phyloP scores from a whole-genome alignment of 164 flowering plant species.

The Litsea cubeba region DNA sequence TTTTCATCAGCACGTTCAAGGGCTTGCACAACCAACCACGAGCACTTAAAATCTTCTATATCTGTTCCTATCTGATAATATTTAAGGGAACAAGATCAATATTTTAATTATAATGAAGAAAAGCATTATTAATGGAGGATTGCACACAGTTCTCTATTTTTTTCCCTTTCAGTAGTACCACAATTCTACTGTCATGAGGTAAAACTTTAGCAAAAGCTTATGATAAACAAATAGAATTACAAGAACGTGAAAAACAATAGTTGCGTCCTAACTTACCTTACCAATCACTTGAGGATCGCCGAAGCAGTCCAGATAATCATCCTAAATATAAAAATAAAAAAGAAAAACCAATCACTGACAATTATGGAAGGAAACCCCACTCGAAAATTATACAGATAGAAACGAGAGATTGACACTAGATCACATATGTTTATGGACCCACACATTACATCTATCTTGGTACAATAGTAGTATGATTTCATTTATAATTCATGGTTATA shows the following conservation, averaged over 20 bases:
- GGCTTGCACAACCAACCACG: slow-evolving; percentile 99
- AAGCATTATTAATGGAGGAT: background rate
- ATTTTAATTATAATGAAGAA: background rate
- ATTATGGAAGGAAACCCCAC: background rate
- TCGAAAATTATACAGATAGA: background rate
- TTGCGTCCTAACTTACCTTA: slow-evolving; percentile 47
- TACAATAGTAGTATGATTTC: background rate
- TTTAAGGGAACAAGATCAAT: slow-evolving; percentile 7
- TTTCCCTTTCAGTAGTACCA: background rate
- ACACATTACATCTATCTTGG: background rate
- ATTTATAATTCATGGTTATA: background rate
- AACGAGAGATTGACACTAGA: background rate
- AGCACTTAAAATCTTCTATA: slow-evolving; percentile 96
- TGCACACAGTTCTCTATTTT: no score
- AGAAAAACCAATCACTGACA: background rate
- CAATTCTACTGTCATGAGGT: background rate
- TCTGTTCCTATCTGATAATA: slow-evolving; percentile 85
- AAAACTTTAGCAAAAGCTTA: no score
- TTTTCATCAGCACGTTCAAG: slow-evolving; percentile 63
- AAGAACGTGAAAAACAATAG: background rate
- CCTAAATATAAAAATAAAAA: slow-evolving; percentile 36
- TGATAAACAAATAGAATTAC: background rate
- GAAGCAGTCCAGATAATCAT: slow-evolving; percentile 91
- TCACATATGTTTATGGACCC: background rate
- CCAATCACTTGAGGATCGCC: slow-evolving; percentile 84